Base-by-base conservation (phyloP, 2,329 filamentous ascomycete genomes). In the Zarea fungicola region DNA sequence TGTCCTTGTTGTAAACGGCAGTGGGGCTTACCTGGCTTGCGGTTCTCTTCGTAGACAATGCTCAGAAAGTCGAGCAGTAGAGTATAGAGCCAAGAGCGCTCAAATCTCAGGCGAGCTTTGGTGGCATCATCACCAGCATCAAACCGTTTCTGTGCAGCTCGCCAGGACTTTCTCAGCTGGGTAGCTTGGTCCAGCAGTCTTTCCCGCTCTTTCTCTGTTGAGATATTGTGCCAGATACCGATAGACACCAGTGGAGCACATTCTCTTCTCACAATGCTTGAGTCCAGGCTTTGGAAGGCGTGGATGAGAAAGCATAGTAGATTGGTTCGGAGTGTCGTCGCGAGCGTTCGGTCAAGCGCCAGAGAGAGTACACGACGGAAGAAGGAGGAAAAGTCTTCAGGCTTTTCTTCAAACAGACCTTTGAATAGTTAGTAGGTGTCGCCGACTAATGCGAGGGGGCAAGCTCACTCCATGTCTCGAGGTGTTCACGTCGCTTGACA, bases 241-340 rank as follows among this genome's bases (percentile, higher is more conserved):
- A 99, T 96, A 11, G 90, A 93, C 18, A 99, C 92, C 44, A 99
- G 73, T 2, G 95, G 89, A 6, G 92, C 93, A 67, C 93, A 97
- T 73, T 99, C 93, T 66, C 96, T 97, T 54, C 93, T 84, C 42
- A 99, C 87, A 49, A 95, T 80, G 31, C 81, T 80, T 62, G 84
- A 91, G 65, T 99, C 95, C 26, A 99, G 76, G 40, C 90, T 96
- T 66, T 97, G 91, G 63, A 96, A 99, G 29, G 92, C 88, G 56
- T 85, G 82, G 43, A 95, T 95, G 54, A 97, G 77, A 67, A 97
- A 97, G 21, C 81, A 86, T 19, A 99, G 73, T n/a, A 97, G 79
- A 45, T 95, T 84, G 8, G 86, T 87, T 52, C 89, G 83, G 48
- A 96, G 78, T 23, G 75, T 71, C 31, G 78, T 70, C 19, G 84